phyloP scores from a whole-genome alignment of 192 early-diverging fungal species.

The Backusella mclennaniae region DNA sequence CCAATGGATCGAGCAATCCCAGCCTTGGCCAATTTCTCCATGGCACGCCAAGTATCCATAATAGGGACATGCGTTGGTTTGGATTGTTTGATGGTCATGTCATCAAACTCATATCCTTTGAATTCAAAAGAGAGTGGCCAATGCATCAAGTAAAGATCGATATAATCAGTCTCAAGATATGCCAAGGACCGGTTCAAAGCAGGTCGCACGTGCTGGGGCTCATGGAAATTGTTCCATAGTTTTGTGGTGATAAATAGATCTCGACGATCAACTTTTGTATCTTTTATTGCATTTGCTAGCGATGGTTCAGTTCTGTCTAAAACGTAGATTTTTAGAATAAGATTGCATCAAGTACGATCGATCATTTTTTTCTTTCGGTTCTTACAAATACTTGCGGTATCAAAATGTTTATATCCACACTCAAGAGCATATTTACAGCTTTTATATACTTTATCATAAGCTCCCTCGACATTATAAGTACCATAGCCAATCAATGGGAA shows the following conservation, averaged over 20 bases:
- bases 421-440: conserved; percentile 27
- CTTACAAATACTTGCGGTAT: conserved; percentile 34
- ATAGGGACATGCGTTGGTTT: conserved; percentile 41
- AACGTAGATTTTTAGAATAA: background rate
- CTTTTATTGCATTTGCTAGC: conserved; percentile 58
- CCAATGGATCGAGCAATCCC: conserved; percentile 71
- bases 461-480: conserved; percentile 19
- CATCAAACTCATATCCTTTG: conserved; percentile 29
- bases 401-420: conserved; percentile 25
- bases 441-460: conserved; percentile 20
- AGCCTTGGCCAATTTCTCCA: conserved; percentile 66
- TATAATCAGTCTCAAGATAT: conserved; percentile 69
- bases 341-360: background rate
- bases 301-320: conserved; percentile 65
- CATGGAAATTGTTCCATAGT: conserved; percentile 46
- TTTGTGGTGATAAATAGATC: conserved; percentile 69
- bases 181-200: conserved; percentile 64
- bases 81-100: conserved; percentile 20
- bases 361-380: background rate
- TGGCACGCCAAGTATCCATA: conserved; percentile 66
- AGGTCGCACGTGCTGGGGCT: conserved; percentile 56
- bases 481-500: conserved; percentile 33
- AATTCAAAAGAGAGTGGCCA: conserved; percentile 70
- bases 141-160: conserved; percentile 86
- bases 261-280: conserved; percentile 51